Evolutionary conservation across 495 filamentous ascomycete genomes (phyloP).

Genomic region (Penicillium diatomitis): DNA sequence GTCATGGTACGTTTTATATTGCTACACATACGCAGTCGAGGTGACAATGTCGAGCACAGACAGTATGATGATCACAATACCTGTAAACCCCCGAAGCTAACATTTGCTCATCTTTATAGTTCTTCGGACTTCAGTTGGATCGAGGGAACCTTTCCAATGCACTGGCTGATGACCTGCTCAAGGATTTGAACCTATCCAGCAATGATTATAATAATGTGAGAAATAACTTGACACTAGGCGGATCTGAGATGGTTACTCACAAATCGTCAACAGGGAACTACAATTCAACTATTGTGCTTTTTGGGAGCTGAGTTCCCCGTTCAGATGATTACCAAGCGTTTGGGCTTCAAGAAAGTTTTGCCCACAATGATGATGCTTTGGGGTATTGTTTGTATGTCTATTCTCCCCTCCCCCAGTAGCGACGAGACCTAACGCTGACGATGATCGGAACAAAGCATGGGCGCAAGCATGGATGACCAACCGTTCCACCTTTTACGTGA

Average conservation of each 20-base stretch:
- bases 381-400: not conserved
- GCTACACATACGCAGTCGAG: not conserved
- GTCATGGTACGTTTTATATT: not conserved
- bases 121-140: not conserved
- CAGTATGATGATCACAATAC: not conserved
- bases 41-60: not conserved
- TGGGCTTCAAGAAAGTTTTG: not conserved
- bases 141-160: not conserved
- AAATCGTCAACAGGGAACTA: not conserved
- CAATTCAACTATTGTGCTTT: not conserved
- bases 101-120: not conserved
- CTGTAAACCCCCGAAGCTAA: too few species aligned
- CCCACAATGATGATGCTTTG: not conserved
- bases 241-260: not conserved
- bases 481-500: not conserved
- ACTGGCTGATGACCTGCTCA: not conserved
- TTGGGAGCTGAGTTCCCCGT: not conserved
- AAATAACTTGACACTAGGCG: not conserved
- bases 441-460: not conserved
- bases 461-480: not conserved
- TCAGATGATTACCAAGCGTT: not conserved
- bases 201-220: not conserved
- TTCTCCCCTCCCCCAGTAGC: not conserved
- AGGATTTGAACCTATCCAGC: not conserved
- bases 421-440: not conserved